Percentiles rank a stretch among this genome's conserved stretches.
Conservation (phyloP, 2,329 filamentous ascomycete species). For the Zasmidium cellare region DNA sequence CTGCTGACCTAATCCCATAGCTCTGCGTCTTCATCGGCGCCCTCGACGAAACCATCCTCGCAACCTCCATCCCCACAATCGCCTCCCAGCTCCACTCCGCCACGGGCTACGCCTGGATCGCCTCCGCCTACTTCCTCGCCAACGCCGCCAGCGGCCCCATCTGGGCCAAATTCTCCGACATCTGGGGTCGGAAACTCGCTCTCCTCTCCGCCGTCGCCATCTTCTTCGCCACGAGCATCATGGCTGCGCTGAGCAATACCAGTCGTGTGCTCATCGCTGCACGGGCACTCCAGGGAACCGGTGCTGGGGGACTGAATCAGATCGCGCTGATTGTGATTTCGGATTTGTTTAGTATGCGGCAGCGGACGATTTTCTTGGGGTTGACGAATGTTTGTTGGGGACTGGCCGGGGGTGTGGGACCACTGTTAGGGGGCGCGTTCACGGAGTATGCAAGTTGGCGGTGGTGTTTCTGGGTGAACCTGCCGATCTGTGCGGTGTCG, state of each 20-base stretch:
- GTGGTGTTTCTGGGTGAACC: slow-evolving; percentile 58
- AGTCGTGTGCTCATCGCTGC: slow-evolving; percentile 57
- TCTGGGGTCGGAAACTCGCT: slow-evolving; percentile 59
- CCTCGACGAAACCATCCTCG: slow-evolving; percentile 58
- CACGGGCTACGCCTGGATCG: slow-evolving; percentile 79
- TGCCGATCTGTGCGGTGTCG: slow-evolving; percentile 51
- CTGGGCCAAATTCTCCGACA: slow-evolving; percentile 66
- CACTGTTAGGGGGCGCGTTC: slow-evolving; percentile 55
- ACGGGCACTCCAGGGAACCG: slow-evolving; percentile 56
- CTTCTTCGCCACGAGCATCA: slow-evolving; percentile 52
- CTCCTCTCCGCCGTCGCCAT: slow-evolving; percentile 49
- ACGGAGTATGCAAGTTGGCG: slow-evolving; percentile 49
- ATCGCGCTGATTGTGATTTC: slow-evolving; percentile 56
- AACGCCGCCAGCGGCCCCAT: slow-evolving; percentile 66
- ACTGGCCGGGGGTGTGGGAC: slow-evolving; percentile 52
- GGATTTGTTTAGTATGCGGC: slow-evolving; percentile 54
- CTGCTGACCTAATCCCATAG: background rate
- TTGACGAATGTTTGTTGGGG: slow-evolving; percentile 57
- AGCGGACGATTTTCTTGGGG: slow-evolving; percentile 47
- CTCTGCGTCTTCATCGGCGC: slow-evolving; percentile 44
- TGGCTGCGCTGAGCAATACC: slow-evolving; percentile 49
- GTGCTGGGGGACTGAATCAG: slow-evolving; percentile 54
- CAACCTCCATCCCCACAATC: slow-evolving; percentile 68
- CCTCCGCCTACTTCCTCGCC: slow-evolving; percentile 69
- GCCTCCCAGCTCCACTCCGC: slow-evolving; percentile 63